Conservation (phyloP, 2,329 filamentous ascomycete genomes). For the Talaromyces sp. region DNA sequence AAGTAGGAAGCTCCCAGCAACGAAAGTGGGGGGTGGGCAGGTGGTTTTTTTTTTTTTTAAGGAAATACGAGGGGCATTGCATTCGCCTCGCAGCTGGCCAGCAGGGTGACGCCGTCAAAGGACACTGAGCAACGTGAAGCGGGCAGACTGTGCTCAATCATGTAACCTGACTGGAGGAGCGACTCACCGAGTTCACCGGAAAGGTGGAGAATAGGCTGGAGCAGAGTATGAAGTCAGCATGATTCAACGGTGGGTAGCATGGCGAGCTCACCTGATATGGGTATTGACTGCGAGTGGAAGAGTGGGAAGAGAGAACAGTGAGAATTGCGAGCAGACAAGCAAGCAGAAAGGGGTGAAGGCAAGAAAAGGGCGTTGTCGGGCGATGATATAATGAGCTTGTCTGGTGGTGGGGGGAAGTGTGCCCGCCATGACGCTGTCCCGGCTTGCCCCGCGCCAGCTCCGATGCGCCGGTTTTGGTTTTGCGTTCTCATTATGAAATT, state of each 20-base stretch:
- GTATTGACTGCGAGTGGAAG: background rate
- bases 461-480: background rate
- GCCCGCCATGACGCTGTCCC: background rate
- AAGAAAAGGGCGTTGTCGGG: background rate
- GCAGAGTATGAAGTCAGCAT: constrained; percentile 27
- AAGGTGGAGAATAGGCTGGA: constrained; percentile 5
- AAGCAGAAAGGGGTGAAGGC: background rate
- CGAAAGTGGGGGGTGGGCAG: constrained; percentile 4
- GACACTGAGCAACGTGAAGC: constrained; percentile 3
- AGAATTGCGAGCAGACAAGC: background rate
- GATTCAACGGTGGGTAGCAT: constrained; percentile 19
- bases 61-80: background rate
- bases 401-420: background rate
- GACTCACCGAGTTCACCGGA: constrained; percentile 33
- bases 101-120: background rate
- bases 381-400: background rate
- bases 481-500: background rate
- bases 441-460: background rate
- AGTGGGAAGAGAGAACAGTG: background rate
- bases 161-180: constrained; percentile 12
- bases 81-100: background rate
- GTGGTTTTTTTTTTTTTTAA: background rate
- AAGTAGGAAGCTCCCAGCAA: background rate
- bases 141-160: constrained; percentile 14
- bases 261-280: background rate